A percentile compares a stretch with the other conserved stretches of the same genome.
Conservation (phyloP, 768 basidiomycete species). For the Symmetrospora coprosmae region DNA sequence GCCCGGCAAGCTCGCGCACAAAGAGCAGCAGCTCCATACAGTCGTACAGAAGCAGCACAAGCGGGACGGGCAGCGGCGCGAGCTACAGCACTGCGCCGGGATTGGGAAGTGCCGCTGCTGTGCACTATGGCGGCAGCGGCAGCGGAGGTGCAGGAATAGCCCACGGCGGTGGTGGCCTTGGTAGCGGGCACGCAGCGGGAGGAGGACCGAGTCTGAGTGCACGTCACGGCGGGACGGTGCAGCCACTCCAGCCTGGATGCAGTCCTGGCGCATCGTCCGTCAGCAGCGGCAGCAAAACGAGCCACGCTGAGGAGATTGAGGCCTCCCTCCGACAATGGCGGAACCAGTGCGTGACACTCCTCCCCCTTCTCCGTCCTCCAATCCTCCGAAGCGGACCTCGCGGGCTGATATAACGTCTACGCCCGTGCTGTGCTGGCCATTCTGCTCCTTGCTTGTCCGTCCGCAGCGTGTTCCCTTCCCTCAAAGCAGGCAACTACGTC, state of each 20-base stretch:
- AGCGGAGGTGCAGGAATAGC: too few relatives aligned
- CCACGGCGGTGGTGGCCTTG: not conserved
- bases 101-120: too few relatives aligned
- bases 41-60: too few relatives aligned
- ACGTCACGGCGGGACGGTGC: too few relatives aligned
- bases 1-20: too few relatives aligned
- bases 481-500: constrained; percentile 19
- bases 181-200: not conserved
- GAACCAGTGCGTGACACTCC: constrained; percentile 3
- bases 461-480: constrained; percentile 10
- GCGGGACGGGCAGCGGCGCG: too few relatives aligned
- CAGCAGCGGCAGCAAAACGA: not conserved
- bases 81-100: too few relatives aligned
- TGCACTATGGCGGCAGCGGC: too few relatives aligned
- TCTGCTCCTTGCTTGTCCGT: too few relatives aligned
- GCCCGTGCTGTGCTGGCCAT: too few relatives aligned
- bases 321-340: constrained; percentile 7
- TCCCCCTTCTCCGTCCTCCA: not conserved
- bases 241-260: too few relatives aligned
- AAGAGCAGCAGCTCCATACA: too few relatives aligned
- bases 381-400: not conserved
- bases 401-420: not conserved
- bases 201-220: not conserved
- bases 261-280: not conserved
- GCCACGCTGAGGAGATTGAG: constrained; percentile 18